phyloP scores from a whole-genome alignment of 441 rosid genomes.

The Arabidopsis lyrata region DNA sequence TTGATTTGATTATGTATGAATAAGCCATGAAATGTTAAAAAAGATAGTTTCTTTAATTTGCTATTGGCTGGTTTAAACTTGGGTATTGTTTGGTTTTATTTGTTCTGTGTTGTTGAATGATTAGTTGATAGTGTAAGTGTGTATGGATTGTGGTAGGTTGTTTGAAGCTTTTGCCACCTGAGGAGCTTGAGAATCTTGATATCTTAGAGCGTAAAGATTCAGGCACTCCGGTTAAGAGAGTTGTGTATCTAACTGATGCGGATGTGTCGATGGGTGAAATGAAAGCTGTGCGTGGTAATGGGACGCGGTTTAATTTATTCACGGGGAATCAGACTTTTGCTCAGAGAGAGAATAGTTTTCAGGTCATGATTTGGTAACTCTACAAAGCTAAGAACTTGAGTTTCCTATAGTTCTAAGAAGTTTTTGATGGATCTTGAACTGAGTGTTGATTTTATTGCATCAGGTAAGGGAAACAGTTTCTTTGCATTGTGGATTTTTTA shows the following conservation, averaged over 20 bases:
- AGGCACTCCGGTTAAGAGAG: constrained; percentile 58
- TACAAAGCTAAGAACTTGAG: constrained; percentile 28
- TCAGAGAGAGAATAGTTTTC: constrained; percentile 82
- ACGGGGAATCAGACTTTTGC: constrained; percentile 84
- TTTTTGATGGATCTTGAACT: background rate
- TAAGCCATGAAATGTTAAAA: background rate
- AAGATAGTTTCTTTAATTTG: background rate
- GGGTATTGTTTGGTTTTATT: background rate
- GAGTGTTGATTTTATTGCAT: constrained; percentile 10
- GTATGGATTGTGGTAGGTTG: constrained; percentile 64
- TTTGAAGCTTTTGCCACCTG: constrained; percentile 78
- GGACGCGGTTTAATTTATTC: constrained; percentile 76
- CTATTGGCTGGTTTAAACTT: background rate
- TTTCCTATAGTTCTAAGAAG: background rate
- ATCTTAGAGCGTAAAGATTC: constrained; percentile 55
- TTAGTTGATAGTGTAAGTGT: background rate
- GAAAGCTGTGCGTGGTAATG: constrained; percentile 46
- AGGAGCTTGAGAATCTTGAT: constrained; percentile 78
- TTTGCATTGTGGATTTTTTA: constrained; percentile 89
- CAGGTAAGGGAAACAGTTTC: constrained; percentile 74
- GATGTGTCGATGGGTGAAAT: constrained; percentile 37
- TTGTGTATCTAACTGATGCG: constrained; percentile 62
- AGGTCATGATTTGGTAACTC: constrained; percentile 59
- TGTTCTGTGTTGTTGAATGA: constrained; percentile 6
- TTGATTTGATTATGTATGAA: background rate